Percentiles rank a stretch among this genome's conserved stretches.
Evolutionary conservation across 352 stramenopile species (phyloP).

Genomic region (Paralagenidium karlingii): DNA sequence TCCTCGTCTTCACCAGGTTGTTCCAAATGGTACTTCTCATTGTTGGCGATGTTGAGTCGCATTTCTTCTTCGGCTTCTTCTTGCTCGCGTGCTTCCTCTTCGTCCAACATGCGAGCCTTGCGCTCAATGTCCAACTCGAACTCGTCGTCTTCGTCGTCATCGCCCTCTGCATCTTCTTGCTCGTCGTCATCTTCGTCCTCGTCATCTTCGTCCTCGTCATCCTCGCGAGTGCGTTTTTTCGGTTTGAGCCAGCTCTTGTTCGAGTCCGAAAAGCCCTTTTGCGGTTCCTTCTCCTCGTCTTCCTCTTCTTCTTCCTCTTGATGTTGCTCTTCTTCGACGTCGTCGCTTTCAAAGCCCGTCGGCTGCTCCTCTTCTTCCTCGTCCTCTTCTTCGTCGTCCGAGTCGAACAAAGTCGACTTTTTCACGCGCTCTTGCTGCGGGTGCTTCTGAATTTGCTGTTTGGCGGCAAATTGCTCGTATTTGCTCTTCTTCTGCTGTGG

Average conservation of each 20-base stretch:
- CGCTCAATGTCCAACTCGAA: constrained; percentile 80
- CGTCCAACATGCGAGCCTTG: constrained; percentile 70
- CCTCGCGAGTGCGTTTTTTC: constrained; percentile 33
- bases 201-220: constrained; percentile 24
- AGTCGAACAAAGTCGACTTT: constrained; percentile 57
- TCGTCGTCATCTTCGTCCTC: constrained; percentile 33
- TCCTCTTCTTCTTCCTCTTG: constrained; percentile 18
- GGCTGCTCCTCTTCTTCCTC: constrained; percentile 25
- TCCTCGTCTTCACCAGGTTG: constrained; percentile 65
- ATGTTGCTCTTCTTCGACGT: constrained; percentile 1
- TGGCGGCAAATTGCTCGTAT: constrained; percentile 66
- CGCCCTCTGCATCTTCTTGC: too few species aligned
- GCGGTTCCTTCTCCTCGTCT: constrained; percentile 18
- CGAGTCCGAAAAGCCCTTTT: constrained; percentile 55
- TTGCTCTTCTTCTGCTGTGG: constrained; percentile 24
- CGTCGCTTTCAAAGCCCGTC: constrained; percentile 10
- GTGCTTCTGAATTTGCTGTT: constrained; percentile 44
- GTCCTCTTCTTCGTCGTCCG: constrained; percentile 33
- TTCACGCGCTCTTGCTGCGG: constrained; percentile 28
- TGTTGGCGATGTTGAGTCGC: constrained; percentile 77
- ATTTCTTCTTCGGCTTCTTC: constrained; percentile 76
- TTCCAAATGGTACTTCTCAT: constrained; percentile 70
- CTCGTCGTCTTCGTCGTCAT: constrained; percentile 33
- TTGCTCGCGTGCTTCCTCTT: constrained; percentile 53
- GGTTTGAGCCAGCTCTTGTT: constrained; percentile 82